Percentiles rank a stretch among this genome's conserved stretches.
phyloP scores from a whole-genome alignment of 2,329 filamentous ascomycete genomes.

The Periconia macrospinosa region DNA sequence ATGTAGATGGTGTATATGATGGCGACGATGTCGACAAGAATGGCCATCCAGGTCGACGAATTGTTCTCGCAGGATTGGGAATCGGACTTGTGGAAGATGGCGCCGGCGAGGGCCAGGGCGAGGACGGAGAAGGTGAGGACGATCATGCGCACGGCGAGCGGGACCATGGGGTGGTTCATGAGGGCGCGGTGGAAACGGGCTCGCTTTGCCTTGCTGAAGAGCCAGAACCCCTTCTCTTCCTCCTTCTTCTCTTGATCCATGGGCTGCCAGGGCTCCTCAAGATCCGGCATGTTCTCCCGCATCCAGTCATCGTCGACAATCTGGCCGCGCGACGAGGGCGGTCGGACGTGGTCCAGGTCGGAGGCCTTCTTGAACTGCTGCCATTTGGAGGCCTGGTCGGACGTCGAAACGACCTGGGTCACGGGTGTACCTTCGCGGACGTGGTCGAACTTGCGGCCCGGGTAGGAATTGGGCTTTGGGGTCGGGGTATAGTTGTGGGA shows the following conservation, averaged over 20 bases:
- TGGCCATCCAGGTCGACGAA: slow-evolving; percentile 79
- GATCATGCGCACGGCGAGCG: slow-evolving; percentile 77
- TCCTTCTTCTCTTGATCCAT: slow-evolving; percentile 56
- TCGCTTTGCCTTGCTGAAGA: slow-evolving; percentile 51
- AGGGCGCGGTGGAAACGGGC: slow-evolving; percentile 66
- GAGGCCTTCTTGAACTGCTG: slow-evolving; percentile 39
- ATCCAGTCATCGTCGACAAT: slow-evolving; percentile 51
- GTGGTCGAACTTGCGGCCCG: slow-evolving; percentile 44
- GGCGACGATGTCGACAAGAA: slow-evolving; percentile 85
- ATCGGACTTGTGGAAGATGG: slow-evolving; percentile 63
- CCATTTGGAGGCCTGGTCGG: slow-evolving; percentile 43
- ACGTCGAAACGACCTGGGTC: slow-evolving; percentile 36
- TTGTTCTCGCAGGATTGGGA: slow-evolving; percentile 45
- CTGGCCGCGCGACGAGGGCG: slow-evolving; percentile 35
- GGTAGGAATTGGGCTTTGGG: slow-evolving; percentile 38
- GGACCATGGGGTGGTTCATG: slow-evolving; percentile 81
- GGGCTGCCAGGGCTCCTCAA: slow-evolving; percentile 56
- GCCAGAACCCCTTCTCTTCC: slow-evolving; percentile 52
- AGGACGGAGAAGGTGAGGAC: slow-evolving; percentile 82
- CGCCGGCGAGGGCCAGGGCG: slow-evolving; percentile 76
- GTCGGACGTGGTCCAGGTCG: slow-evolving; percentile 21
- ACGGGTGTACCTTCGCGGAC: slow-evolving; percentile 41
- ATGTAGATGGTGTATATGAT: slow-evolving; percentile 91
- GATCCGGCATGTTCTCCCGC: slow-evolving; percentile 52
- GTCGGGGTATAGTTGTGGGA: slow-evolving; percentile 43